A percentile compares a stretch with the other conserved stretches of the same genome.
Conservation (phyloP, 2,329 filamentous ascomycete genomes). For the Verruconis gallopava region DNA sequence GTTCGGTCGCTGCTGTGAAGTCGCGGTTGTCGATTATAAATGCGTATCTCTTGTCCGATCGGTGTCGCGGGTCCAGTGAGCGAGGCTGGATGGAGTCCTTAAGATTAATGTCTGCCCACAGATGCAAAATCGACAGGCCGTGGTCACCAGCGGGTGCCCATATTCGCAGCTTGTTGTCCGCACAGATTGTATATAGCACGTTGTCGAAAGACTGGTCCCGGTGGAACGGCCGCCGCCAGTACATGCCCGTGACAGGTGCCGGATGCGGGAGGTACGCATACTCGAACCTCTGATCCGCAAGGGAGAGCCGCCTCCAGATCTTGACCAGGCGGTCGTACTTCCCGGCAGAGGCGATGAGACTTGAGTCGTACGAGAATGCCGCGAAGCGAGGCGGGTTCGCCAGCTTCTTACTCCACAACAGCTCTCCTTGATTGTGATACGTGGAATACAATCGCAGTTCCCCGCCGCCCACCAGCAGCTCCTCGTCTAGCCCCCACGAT, state of each 20-base stretch:
- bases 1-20: constrained; percentile 64
- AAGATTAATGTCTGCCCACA: constrained; percentile 74
- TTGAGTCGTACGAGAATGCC: constrained; percentile 72
- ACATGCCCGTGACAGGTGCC: constrained; percentile 61
- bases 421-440: constrained; percentile 34
- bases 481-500: constrained; percentile 79
- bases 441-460: constrained; percentile 58
- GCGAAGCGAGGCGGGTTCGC: constrained; percentile 64
- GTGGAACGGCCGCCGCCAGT: constrained; percentile 73
- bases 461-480: constrained; percentile 65
- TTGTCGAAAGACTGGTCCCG: constrained; percentile 70
- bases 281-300: constrained; percentile 76
- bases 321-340: constrained; percentile 74
- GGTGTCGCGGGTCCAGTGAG: constrained; percentile 25
- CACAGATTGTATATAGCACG: constrained; percentile 78
- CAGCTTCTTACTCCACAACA: constrained; percentile 62
- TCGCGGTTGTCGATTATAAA: constrained; percentile 76
- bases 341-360: constrained; percentile 71
- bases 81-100: constrained; percentile 52
- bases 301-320: constrained; percentile 82
- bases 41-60: constrained; percentile 46
- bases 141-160: constrained; percentile 70
- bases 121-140: constrained; percentile 56
- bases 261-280: constrained; percentile 84
- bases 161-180: constrained; percentile 66